phyloP scores from a whole-genome alignment of 1,139 yeast genomes.

The Meyerozyma sp. region DNA sequence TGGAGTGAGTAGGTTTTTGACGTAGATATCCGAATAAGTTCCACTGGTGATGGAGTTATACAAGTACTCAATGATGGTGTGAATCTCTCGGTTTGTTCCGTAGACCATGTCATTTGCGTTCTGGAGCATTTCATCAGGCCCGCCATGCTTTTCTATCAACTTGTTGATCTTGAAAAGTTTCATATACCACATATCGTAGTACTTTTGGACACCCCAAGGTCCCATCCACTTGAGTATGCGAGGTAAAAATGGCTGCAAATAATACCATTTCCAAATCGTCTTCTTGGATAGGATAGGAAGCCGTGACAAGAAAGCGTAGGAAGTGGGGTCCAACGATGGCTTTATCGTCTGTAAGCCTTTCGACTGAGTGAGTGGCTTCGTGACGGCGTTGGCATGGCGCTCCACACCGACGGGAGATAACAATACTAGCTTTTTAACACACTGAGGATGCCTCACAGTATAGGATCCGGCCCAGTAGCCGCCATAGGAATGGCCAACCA shows the following conservation, averaged over 20 bases:
- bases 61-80: slow-evolving; percentile 48
- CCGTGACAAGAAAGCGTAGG: slow-evolving; percentile 37
- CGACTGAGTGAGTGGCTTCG: slow-evolving; percentile 28
- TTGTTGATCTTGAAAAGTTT: slow-evolving; percentile 42
- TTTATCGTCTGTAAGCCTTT: slow-evolving; percentile 6
- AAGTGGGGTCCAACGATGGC: slow-evolving; percentile 36
- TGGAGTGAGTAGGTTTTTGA: slow-evolving; percentile 62
- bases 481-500: slow-evolving; percentile 44
- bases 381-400: slow-evolving; percentile 58
- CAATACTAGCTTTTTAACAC: slow-evolving; percentile 60
- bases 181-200: slow-evolving; percentile 42
- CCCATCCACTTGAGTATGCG: slow-evolving; percentile 40
- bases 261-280: slow-evolving; percentile 35
- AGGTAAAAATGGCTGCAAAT: slow-evolving; percentile 38
- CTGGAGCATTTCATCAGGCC: slow-evolving; percentile 19
- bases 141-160: slow-evolving; percentile 30
- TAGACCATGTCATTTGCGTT: slow-evolving; percentile 27
- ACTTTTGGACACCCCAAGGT: slow-evolving; percentile 44
- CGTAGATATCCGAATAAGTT: slow-evolving; percentile 61
- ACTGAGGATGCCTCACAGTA: slow-evolving; percentile 43
- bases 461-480: slow-evolving; percentile 45
- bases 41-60: slow-evolving; percentile 57
- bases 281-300: slow-evolving; percentile 33
- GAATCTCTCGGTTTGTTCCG: slow-evolving; percentile 41
- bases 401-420: slow-evolving; percentile 93